phyloP scores from a whole-genome alignment of 352 stramenopile genomes.

The Pythium brachiatum region DNA sequence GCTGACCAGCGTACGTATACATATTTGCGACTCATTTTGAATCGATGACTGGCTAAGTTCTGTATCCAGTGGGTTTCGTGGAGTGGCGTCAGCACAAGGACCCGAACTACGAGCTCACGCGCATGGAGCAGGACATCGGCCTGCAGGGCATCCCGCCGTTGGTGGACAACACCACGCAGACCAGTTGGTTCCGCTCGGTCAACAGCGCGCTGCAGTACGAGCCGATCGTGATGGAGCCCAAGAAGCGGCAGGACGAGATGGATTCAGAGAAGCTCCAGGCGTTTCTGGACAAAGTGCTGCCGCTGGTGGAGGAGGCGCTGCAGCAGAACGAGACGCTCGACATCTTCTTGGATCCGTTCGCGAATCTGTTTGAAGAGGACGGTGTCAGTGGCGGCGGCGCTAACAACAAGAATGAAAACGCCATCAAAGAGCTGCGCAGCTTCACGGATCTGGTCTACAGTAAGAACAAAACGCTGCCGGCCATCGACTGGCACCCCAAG shows the following conservation, averaged over 20 bases:
- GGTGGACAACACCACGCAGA: slow-evolving; percentile 69
- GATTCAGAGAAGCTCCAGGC: slow-evolving; percentile 64
- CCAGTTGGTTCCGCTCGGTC: slow-evolving; percentile 80
- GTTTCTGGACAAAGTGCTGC: slow-evolving; percentile 64
- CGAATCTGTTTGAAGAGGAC: slow-evolving; percentile 69
- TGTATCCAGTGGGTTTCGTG: slow-evolving; percentile 55
- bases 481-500: slow-evolving; percentile 91
- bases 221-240: slow-evolving; percentile 50
- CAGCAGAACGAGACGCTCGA: slow-evolving; percentile 88
- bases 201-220: slow-evolving; percentile 84
- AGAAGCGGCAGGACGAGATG: slow-evolving; percentile 47
- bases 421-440: slow-evolving; percentile 89
- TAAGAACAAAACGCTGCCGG: slow-evolving; percentile 89
- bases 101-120: slow-evolving; percentile 76
- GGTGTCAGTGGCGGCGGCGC: slow-evolving; percentile 22
- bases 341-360: slow-evolving; percentile 79
- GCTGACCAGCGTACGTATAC: slow-evolving; percentile 71
- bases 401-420: slow-evolving; percentile 84
- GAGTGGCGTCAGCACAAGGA: slow-evolving; percentile 85
- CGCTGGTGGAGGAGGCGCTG: slow-evolving; percentile 67
- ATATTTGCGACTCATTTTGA: too few species aligned
- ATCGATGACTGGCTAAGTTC: too few species aligned
- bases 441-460: slow-evolving; percentile 94
- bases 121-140: slow-evolving; percentile 74
- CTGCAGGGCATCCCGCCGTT: slow-evolving; percentile 71